Conservation (phyloP, 2,329 filamentous ascomycete genomes). For the Canariomyces notabilis region DNA sequence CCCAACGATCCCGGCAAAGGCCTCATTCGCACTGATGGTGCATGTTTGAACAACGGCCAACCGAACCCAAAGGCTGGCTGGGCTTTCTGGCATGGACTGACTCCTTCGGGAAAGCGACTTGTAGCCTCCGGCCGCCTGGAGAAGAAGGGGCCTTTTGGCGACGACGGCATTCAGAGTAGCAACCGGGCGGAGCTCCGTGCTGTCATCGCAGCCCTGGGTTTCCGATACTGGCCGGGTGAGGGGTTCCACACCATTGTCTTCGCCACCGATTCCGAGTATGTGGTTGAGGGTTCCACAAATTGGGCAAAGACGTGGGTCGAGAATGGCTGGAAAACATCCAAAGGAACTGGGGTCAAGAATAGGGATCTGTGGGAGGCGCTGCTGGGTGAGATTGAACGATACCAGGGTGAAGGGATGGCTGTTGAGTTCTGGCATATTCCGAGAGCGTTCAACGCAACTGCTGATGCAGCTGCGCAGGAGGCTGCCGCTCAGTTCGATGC, state of each 20-base stretch:
- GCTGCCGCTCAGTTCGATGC: constrained; percentile 20
- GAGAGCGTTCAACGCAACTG: constrained; percentile 37
- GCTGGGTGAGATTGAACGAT: constrained; percentile 36
- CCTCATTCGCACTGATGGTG: constrained; percentile 44
- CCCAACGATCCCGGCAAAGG: constrained; percentile 26
- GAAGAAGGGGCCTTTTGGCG: constrained; percentile 37
- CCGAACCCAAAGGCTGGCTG: constrained; percentile 36
- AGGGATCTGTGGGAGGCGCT: constrained; percentile 48
- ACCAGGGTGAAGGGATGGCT: constrained; percentile 26
- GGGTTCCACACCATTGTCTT: constrained; percentile 40
- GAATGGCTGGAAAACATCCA: constrained; percentile 40
- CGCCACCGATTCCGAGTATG: constrained; percentile 51
- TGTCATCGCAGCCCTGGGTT: constrained; percentile 45
- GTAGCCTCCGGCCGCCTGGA: constrained; percentile 36
- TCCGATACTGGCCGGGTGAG: constrained; percentile 40
- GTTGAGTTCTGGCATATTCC: constrained; percentile 47
- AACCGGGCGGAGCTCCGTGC: constrained; percentile 54
- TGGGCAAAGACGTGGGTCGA: constrained; percentile 40
- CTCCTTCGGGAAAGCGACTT: constrained; percentile 11
- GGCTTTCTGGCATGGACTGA: constrained; percentile 31
- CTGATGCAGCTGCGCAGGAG: constrained; percentile 37
- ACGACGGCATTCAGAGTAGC: constrained; percentile 37
- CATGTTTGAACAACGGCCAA: constrained; percentile 40
- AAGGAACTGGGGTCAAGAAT: constrained; percentile 39
- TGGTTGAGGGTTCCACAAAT: constrained; percentile 40